Evolutionary conservation across 1,284 basidiomycete genomes (phyloP), one percentile per base, ranked within the genome.

Genomic region (Chalciporus sp.): DNA sequence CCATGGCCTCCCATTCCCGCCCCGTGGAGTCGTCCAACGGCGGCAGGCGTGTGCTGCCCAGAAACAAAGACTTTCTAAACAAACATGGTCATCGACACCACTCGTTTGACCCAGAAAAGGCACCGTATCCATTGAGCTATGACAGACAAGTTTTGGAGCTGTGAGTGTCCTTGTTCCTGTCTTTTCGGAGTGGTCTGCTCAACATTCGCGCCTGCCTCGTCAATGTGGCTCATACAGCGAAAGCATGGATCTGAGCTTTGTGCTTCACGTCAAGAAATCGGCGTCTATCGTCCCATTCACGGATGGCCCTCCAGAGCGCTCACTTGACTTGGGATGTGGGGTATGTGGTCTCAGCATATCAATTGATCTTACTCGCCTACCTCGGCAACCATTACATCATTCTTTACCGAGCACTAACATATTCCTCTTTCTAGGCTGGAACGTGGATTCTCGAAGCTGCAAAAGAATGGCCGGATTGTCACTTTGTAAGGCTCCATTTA

Each of bases 391-490:
- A 33, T 33, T 33, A 16, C 31, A 12, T 37, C n/a, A 37, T 37
- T 16, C 35, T 17, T 17, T 37, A 37, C n/a, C n/a, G 35, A 37
- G n/a, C 35, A 28, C 44, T 49, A 29, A 47, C 48, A 51, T 11
- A 41, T 44, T 49, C 27, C 42, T 50, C 53, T 41, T 44, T 57
- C 27, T 61, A 89, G 87, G 78, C 81, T 28, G 88, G 88, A 10
- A 78, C 79, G 23, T 90, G 88, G 88, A 71, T 86, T 19, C 72
- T 90, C 53, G 84, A 88, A 58, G 85, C 88, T 12, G 85, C 88
- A 4, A 87, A 83, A 62, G 74, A 80, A 62, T 90, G 88, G 88
- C 77, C 81, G 23, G 68, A 81, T 20, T 82, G 82, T 59, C 75
- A 83, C 53, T 85, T 90, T 58, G 88, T 88, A 67, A 58, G 85